These are phyloP conservation scores for Poronia punctata DNA, from an alignment of 495 filamentous ascomycete species.

Conservation along the genomic window DNA sequence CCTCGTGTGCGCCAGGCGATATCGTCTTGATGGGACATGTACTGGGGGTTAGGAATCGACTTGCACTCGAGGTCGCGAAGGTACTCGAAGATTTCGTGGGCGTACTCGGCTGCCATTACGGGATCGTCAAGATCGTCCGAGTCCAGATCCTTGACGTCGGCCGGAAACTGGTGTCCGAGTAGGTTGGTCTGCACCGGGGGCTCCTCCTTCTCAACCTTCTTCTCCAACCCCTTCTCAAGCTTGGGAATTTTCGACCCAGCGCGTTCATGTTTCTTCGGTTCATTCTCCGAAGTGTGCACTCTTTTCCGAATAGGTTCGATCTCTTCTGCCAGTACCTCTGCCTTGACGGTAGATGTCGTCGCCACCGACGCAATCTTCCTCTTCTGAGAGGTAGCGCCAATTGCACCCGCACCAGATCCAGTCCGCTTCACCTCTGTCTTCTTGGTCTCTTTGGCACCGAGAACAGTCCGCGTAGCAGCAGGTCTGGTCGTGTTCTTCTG, in stretches of 20 bases:
- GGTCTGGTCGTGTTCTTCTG: slow-evolving; percentile 65
- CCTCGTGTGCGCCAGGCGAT: slow-evolving; percentile 98
- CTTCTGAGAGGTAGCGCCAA: slow-evolving; percentile 54
- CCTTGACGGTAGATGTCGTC: slow-evolving; percentile 48
- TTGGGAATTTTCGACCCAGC: slow-evolving; percentile 33
- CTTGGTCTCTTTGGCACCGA: slow-evolving; percentile 59
- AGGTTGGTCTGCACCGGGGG: slow-evolving; percentile 59
- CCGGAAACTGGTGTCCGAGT: slow-evolving; percentile 35
- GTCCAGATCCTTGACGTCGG: slow-evolving; percentile 63
- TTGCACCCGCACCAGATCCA: slow-evolving; percentile 64
- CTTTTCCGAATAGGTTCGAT: slow-evolving; percentile 50
- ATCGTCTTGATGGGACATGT: slow-evolving; percentile 89
- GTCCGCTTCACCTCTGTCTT: slow-evolving; percentile 61
- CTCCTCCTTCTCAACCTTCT: slow-evolving; percentile 65
- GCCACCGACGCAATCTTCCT: slow-evolving; percentile 44
- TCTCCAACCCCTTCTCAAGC: slow-evolving; percentile 45
- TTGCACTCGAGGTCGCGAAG: slow-evolving; percentile 76
- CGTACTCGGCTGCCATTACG: slow-evolving; percentile 96
- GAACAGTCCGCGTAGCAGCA: slow-evolving; percentile 55
- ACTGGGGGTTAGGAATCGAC: slow-evolving; percentile 82
- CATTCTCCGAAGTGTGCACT: slow-evolving; percentile 29
- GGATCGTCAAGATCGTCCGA: slow-evolving; percentile 85
- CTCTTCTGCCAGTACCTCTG: slow-evolving; percentile 48
- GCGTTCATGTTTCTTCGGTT: slow-evolving; percentile 24
- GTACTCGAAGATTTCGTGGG: slow-evolving; percentile 96